These are phyloP conservation scores for Botryotinia narcissicola DNA, from an alignment of 2,329 filamentous ascomycete genomes.

Conservation along the genomic window DNA sequence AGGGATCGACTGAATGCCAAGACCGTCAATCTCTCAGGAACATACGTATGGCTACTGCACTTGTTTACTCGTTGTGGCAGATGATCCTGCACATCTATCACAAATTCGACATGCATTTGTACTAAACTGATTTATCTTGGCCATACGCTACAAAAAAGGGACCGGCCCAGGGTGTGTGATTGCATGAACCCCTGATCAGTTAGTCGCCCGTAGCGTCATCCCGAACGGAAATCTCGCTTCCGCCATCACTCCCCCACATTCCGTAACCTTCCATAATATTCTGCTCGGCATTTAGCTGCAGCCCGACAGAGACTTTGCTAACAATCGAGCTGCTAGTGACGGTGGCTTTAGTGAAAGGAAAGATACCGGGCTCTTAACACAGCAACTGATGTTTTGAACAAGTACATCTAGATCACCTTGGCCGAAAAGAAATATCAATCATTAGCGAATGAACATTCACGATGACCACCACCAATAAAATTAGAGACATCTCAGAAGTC, in stretches of 20 bases:
- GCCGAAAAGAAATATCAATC: background rate
- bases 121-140: background rate
- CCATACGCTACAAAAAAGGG: background rate
- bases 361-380: background rate
- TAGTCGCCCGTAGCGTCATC: background rate
- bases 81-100: background rate
- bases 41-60: background rate
- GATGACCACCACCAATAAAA: conserved; percentile 16
- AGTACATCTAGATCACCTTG: background rate
- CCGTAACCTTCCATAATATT: background rate
- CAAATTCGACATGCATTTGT: background rate
- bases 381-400: background rate
- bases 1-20: background rate
- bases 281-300: background rate
- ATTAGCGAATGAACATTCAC: background rate
- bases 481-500: conserved; percentile 24
- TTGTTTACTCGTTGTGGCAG: background rate
- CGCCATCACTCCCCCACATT: background rate
- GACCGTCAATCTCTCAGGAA: background rate
- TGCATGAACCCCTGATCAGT: background rate
- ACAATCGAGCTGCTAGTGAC: background rate
- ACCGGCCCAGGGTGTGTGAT: background rate
- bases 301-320: background rate
- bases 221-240: background rate
- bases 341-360: background rate